Conservation (phyloP, 2,329 filamentous ascomycete species). For the Periconia sp. region DNA sequence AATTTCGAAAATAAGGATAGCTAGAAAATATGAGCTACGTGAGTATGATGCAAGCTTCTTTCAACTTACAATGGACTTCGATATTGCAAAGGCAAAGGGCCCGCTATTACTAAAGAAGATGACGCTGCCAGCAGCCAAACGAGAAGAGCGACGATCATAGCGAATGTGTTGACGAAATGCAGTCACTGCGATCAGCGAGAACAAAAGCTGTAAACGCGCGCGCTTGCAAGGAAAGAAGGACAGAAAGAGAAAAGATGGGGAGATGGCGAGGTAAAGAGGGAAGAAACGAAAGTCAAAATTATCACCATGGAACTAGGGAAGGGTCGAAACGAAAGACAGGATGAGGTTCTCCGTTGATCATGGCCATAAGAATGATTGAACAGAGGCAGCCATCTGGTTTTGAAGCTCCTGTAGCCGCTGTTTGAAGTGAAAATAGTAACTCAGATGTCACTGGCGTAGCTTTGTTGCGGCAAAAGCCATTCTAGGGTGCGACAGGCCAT, state of each 20-base stretch:
- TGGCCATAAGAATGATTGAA: constrained; percentile 24
- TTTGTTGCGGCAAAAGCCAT: constrained; percentile 23
- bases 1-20: constrained; percentile 15
- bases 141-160: constrained; percentile 26
- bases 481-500: constrained; percentile 17
- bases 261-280: background rate
- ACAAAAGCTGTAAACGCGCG: constrained; percentile 13
- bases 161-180: background rate
- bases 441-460: constrained; percentile 34
- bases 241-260: constrained; percentile 23
- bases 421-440: constrained; percentile 37
- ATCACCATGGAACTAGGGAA: constrained; percentile 5
- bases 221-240: constrained; percentile 23
- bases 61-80: constrained; percentile 27
- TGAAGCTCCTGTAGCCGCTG: constrained; percentile 44
- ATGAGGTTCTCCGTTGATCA: background rate
- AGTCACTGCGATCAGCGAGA: background rate
- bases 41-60: constrained; percentile 11
- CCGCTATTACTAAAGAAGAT: constrained; percentile 28
- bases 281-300: background rate
- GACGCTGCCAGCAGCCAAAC: constrained; percentile 43
- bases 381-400: constrained; percentile 32
- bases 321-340: constrained; percentile 7
- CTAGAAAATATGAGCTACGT: constrained; percentile 11
- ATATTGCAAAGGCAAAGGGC: constrained; percentile 34